phyloP scores from a whole-genome alignment of 768 basidiomycete species.

The Russula sp. region DNA sequence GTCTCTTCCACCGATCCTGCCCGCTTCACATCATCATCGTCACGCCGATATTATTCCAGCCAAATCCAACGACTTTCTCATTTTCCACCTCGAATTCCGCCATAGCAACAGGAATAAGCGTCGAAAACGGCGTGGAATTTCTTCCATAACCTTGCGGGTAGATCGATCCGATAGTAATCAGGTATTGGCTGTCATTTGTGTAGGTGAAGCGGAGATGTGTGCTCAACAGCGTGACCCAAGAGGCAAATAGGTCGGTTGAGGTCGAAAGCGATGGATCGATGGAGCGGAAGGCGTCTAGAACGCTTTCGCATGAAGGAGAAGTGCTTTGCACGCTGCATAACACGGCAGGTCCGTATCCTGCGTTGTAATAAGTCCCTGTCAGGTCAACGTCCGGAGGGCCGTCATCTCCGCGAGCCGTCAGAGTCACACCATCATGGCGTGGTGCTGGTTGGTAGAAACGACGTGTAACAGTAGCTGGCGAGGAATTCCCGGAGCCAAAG shows the following conservation, averaged over 20 bases:
- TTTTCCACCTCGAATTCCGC: constrained; percentile 16
- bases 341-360: constrained; percentile 6
- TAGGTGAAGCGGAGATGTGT: constrained; percentile 3
- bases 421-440: background rate
- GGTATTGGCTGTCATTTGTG: background rate
- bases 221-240: background rate
- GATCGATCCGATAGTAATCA: background rate
- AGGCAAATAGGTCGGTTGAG: constrained; percentile 15
- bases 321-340: constrained; percentile 16
- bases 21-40: background rate
- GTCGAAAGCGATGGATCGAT: constrained; percentile 3
- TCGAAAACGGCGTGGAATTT: constrained; percentile 17
- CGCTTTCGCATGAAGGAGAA: constrained; percentile 8
- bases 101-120: background rate
- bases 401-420: background rate
- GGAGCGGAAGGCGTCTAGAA: constrained; percentile 12
- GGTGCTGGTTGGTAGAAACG: background rate
- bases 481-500: too few species aligned
- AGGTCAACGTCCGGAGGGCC: background rate
- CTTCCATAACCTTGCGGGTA: constrained; percentile 23
- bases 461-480: background rate
- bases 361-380: constrained; percentile 12
- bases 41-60: background rate
- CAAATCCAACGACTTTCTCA: constrained; percentile 3
- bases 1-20: constrained; percentile 2